Evolutionary conservation across 108 stramenopile species (phyloP).

Genomic region (Cylindrotheca fusiformis): DNA sequence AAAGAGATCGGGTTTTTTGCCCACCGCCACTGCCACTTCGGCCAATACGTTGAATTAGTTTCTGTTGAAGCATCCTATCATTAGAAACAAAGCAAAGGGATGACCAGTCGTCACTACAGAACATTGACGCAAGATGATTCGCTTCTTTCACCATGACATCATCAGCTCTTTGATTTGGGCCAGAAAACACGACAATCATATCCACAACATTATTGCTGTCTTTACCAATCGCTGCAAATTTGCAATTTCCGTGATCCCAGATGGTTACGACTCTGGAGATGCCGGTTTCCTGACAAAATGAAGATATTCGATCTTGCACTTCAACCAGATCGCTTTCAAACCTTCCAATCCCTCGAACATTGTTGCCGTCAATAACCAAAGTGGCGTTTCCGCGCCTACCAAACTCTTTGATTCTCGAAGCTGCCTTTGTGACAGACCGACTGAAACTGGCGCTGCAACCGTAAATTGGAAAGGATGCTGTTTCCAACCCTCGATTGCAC

Average conservation of each 20-base stretch:
- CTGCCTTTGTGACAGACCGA: not conserved
- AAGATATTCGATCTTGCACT: constrained; percentile 4
- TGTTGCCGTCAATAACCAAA: constrained; percentile 21
- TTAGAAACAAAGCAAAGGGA: constrained; percentile 21
- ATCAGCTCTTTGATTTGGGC: constrained; percentile 16
- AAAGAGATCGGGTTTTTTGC: not conserved
- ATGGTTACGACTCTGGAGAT: constrained; percentile 11
- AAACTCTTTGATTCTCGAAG: not conserved
- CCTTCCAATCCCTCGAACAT: constrained; percentile 28
- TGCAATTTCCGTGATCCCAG: constrained; percentile 24
- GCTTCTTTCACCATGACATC: constrained; percentile 25
- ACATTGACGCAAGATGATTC: not conserved
- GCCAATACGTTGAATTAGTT: constrained; percentile 1
- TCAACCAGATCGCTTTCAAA: constrained; percentile 24
- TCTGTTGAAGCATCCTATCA: constrained; percentile 14
- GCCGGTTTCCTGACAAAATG: constrained; percentile 15
- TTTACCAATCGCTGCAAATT: constrained; percentile 1
- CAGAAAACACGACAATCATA: constrained; percentile 18
- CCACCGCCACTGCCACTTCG: not conserved
- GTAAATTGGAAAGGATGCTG: no score
- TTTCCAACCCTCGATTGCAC: no score
- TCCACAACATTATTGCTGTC: constrained; percentile 2
- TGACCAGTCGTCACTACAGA: constrained; percentile 8
- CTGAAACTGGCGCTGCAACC: no score
- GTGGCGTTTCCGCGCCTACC: constrained; percentile 1